phyloP scores from a whole-genome alignment of 2,329 filamentous ascomycete genomes.

The Trichoderma endophyticum region DNA sequence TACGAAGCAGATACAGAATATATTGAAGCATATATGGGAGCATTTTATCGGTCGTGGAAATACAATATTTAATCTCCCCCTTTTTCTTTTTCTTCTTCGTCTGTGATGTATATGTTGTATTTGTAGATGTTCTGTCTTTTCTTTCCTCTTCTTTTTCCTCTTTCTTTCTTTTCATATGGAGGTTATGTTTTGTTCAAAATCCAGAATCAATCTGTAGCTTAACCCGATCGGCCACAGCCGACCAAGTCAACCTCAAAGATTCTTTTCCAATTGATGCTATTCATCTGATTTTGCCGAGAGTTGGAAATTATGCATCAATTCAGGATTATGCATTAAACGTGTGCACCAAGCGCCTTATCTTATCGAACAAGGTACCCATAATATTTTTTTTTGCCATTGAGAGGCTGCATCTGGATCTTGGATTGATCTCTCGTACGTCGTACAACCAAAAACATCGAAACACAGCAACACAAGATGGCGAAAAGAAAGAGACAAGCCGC shows the following conservation, averaged over 20 bases:
- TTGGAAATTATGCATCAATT: slow-evolving; percentile 26
- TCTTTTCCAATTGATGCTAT: no score
- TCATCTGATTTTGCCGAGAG: background rate
- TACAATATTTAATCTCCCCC: slow-evolving; percentile 2
- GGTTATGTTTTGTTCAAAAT: no score
- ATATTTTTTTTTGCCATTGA: slow-evolving; percentile 17
- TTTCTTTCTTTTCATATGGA: background rate
- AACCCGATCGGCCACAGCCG: no score
- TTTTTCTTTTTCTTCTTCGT: background rate
- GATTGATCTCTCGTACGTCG: background rate
- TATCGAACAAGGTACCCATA: slow-evolving; percentile 26
- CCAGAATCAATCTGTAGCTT: no score
- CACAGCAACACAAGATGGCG: slow-evolving; percentile 36
- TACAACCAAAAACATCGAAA: background rate
- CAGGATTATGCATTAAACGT: background rate
- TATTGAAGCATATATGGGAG: slow-evolving; percentile 18
- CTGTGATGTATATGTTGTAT: background rate
- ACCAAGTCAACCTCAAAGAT: no score
- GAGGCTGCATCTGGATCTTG: background rate
- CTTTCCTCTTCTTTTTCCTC: background rate
- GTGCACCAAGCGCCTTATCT: slow-evolving; percentile 29
- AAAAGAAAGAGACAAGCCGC: slow-evolving; percentile 49
- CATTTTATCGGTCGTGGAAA: slow-evolving; percentile 14
- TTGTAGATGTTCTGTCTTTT: no score
- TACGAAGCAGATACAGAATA: slow-evolving; percentile 10